Evolutionary conservation across 2,329 filamentous ascomycete species (phyloP).

Genomic region (Pseudogymnoascus sp.): DNA sequence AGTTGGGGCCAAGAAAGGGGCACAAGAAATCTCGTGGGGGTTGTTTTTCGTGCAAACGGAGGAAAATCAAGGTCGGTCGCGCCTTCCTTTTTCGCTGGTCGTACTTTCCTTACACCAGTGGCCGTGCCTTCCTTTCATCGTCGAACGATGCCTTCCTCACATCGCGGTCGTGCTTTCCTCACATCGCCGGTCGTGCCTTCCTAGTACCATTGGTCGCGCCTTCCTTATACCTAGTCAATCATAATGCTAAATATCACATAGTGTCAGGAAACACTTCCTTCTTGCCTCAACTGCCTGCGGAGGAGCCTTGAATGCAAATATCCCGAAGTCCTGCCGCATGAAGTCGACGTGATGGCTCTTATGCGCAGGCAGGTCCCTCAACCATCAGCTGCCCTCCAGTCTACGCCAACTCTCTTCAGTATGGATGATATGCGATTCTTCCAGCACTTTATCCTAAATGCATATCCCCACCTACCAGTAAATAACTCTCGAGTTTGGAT

Average conservation of each 20-base stretch:
- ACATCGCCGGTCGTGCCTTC: background rate
- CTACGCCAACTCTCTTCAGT: constrained; percentile 49
- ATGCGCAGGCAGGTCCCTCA: constrained; percentile 12
- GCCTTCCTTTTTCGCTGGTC: background rate
- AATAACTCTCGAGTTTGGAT: constrained; percentile 60
- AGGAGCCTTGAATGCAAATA: constrained; percentile 56
- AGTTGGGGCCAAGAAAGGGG: constrained; percentile 37
- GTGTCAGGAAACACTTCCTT: constrained; percentile 58
- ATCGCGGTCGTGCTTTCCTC: background rate
- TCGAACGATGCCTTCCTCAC: background rate
- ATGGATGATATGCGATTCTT: constrained; percentile 61
- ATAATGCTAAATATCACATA: constrained; percentile 23
- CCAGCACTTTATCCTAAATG: constrained; percentile 55
- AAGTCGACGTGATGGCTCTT: constrained; percentile 30
- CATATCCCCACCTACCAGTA: constrained; percentile 56
- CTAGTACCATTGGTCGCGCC: background rate
- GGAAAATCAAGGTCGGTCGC: constrained; percentile 51
- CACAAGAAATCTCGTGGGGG: constrained; percentile 59
- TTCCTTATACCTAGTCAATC: background rate
- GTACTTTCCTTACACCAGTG: background rate
- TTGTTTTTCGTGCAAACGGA: constrained; percentile 59
- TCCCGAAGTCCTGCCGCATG: constrained; percentile 46
- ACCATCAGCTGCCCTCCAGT: constrained; percentile 21
- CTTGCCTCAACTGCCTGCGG: constrained; percentile 56
- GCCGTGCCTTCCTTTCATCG: background rate